phyloP scores from a whole-genome alignment of 768 basidiomycete species.

The Zangia roseola region DNA sequence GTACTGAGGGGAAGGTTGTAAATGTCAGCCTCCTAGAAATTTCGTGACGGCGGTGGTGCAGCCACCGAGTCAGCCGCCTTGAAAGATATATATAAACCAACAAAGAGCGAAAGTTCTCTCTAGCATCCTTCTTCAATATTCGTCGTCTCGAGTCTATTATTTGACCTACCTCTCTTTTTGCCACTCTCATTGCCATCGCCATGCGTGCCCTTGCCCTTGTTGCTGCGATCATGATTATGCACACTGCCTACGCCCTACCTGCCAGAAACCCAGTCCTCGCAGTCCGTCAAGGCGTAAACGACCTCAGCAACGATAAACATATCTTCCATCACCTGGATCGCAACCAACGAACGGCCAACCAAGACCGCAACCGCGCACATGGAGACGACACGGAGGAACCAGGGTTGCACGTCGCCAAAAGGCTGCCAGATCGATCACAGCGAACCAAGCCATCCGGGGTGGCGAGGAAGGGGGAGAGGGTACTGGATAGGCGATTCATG shows the following conservation, averaged over 20 bases:
- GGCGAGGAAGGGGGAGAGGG: background rate
- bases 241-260: conserved; percentile 21
- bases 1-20: background rate
- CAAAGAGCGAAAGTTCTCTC: background rate
- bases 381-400: background rate
- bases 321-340: conserved; percentile 31
- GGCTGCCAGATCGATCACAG: background rate
- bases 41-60: background rate
- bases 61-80: conserved; percentile 21
- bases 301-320: conserved; percentile 21
- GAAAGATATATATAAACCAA: conserved; percentile 15
- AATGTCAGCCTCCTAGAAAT: conserved; percentile 19
- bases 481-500: conserved; percentile 17
- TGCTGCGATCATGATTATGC: conserved; percentile 25
- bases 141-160: background rate
- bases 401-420: background rate
- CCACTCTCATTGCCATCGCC: conserved; percentile 26
- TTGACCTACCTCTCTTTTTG: conserved; percentile 9
- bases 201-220: conserved; percentile 26
- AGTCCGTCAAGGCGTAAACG: conserved; percentile 11
- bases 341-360: conserved; percentile 25
- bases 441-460: background rate
- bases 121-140: conserved; percentile 1
- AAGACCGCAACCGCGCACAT: conserved; percentile 6
- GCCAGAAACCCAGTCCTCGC: conserved; percentile 19